These are phyloP conservation scores for Lithocarpus polystachyus DNA, from an alignment of 306 rosid genomes.

Conservation along the genomic window DNA sequence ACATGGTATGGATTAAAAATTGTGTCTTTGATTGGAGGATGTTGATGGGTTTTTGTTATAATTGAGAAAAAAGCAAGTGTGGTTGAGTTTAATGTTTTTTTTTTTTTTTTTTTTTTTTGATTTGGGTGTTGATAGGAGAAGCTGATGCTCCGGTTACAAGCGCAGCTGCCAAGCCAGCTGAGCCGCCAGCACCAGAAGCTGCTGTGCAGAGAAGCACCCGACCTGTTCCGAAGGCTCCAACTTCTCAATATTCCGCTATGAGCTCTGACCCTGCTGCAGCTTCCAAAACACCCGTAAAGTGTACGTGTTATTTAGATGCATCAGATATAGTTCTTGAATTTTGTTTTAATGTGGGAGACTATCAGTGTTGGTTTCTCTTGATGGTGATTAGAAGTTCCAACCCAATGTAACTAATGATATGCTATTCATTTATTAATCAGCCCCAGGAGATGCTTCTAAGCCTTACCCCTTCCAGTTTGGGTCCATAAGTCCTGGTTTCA, in stretches of 20 bases:
- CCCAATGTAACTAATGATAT: constrained; percentile 20
- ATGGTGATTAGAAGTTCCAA: constrained; percentile 6
- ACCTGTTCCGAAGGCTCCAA: constrained; percentile 66
- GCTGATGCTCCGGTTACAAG: constrained; percentile 43
- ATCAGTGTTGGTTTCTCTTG: not conserved
- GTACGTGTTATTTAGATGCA: constrained; percentile 35
- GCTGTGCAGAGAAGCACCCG: constrained; percentile 44
- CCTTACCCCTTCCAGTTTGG: constrained; percentile 81
- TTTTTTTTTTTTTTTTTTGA: no score
- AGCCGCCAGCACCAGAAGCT: constrained; percentile 31
- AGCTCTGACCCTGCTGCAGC: constrained; percentile 35
- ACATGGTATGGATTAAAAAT: constrained; percentile 44
- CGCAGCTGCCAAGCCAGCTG: constrained; percentile 57
- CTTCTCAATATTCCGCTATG: constrained; percentile 57
- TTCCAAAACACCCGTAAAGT: constrained; percentile 49
- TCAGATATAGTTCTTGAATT: constrained; percentile 7
- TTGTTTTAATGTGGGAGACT: not conserved
- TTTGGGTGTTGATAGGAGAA: constrained; percentile 40
- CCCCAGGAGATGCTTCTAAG: constrained; percentile 67
- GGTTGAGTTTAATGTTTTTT: not conserved
- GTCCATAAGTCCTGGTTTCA: constrained; percentile 63
- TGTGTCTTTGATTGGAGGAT: constrained; percentile 8
- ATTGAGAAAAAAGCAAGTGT: constrained; percentile 2
- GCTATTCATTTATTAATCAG: constrained; percentile 27
- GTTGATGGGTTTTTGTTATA: constrained; percentile 9